phyloP scores from a whole-genome alignment of 2,329 filamentous ascomycete species.

The Neofusicoccum laricinum region DNA sequence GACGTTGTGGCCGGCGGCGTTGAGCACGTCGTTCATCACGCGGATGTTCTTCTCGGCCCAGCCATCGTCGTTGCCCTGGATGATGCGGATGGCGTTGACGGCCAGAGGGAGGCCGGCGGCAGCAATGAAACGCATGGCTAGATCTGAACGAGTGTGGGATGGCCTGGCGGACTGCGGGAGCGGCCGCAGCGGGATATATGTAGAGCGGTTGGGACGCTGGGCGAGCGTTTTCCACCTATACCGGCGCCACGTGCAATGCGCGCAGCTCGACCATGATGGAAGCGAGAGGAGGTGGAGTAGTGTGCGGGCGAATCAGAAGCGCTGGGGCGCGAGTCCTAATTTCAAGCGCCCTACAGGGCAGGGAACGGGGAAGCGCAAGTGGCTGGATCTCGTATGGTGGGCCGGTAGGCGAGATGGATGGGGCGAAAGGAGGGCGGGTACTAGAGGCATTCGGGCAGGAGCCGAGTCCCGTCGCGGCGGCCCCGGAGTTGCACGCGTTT shows the following conservation, averaged over 20 bases:
- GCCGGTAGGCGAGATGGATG: conserved; percentile 2
- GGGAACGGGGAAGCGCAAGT: neutral
- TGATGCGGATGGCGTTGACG: conserved; percentile 47
- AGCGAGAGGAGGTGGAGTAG: neutral
- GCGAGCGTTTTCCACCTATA: neutral
- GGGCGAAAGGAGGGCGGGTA: neutral
- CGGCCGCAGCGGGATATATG: neutral
- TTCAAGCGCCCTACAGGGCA: neutral
- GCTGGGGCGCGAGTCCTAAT: neutral
- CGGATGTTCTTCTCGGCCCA: conserved; percentile 70
- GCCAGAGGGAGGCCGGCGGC: conserved; percentile 24
- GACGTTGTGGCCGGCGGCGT: conserved; percentile 56
- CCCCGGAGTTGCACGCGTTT: neutral
- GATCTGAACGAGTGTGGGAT: neutral
- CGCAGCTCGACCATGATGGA: neutral
- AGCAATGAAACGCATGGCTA: neutral
- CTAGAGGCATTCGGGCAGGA: neutral
- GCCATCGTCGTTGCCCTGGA: conserved; percentile 70
- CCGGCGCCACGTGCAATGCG: neutral
- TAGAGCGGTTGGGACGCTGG: neutral
- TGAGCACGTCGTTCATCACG: conserved; percentile 56
- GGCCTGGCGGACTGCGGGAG: neutral
- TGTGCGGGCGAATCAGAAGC: neutral
- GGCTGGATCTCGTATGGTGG: neutral
- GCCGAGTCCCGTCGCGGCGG: neutral